Conservation (phyloP, 2,329 filamentous ascomycete genomes). For the Phoma sp. region DNA sequence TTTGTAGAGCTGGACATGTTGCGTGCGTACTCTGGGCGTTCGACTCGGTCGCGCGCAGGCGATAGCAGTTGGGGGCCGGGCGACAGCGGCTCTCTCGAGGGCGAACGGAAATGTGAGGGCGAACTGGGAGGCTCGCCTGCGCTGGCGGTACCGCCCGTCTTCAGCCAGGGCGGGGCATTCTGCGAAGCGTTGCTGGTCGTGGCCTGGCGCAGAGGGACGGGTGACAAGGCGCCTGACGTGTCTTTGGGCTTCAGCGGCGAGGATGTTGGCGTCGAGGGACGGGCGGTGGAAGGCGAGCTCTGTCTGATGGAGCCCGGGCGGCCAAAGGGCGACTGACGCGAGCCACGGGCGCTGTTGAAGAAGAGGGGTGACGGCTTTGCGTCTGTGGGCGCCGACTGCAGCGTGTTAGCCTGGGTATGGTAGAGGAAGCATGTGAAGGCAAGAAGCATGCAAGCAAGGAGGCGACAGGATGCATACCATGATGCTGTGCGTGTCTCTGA, state of each 20-base stretch:
- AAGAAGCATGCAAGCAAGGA: not conserved
- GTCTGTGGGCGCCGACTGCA: conserved; percentile 43
- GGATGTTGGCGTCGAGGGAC: conserved; percentile 48
- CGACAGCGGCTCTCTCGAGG: conserved; percentile 22
- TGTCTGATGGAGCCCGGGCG: conserved; percentile 50
- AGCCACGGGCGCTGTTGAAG: conserved; percentile 50
- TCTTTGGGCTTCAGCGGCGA: conserved; percentile 50
- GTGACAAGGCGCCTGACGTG: conserved; percentile 36
- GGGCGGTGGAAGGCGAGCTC: conserved; percentile 49
- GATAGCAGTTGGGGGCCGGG: conserved; percentile 6
- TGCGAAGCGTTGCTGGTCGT: conserved; percentile 44
- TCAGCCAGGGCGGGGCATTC: conserved; percentile 46
- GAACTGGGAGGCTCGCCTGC: conserved; percentile 39
- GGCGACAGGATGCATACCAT: conserved; percentile 10
- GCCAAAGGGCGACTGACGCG: conserved; percentile 51
- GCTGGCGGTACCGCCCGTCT: conserved; percentile 38
- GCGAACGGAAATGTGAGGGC: conserved; percentile 32
- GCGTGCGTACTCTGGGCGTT: conserved; percentile 8
- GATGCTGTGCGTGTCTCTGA: conserved; percentile 14
- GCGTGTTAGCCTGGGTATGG: conserved; percentile 5
- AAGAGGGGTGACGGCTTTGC: conserved; percentile 53
- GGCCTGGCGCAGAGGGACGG: conserved; percentile 38
- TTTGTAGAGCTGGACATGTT: conserved; percentile 27
- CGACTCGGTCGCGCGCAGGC: conserved; percentile 14
- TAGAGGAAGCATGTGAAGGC: no score